Evolutionary conservation across 176 grass and related monocot genomes (phyloP).

Genomic region (Saccharum spontaneum): DNA sequence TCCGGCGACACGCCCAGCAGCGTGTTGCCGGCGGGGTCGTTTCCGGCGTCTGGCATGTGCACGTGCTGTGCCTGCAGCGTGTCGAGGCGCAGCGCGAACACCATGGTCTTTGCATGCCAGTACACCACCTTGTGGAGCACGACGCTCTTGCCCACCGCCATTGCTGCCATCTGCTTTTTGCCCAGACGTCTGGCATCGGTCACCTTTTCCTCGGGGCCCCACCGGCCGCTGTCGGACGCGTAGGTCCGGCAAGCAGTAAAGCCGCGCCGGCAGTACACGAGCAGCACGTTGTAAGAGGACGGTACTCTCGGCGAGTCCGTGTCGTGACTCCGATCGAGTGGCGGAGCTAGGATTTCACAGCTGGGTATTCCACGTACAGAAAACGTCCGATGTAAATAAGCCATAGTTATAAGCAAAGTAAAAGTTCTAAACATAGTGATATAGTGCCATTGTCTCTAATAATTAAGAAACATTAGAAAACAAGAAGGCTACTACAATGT

Average conservation of each 20-base stretch:
- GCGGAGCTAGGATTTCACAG: too few species aligned
- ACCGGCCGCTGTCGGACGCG: not conserved
- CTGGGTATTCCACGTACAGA: too few species aligned
- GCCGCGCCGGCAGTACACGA: not conserved
- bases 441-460: too few species aligned
- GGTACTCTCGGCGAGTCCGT: too few species aligned
- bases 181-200: not conserved
- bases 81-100: not conserved
- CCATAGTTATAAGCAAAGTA: too few species aligned
- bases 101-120: not conserved
- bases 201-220: not conserved
- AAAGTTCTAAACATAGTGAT: too few species aligned
- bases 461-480: too few species aligned
- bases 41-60: too few species aligned
- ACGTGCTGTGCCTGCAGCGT: not conserved
- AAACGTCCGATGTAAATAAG: too few species aligned
- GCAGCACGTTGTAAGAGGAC: not conserved
- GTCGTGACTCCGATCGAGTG: not conserved
- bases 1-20: not conserved
- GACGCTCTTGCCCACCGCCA: not conserved
- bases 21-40: not conserved
- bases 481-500: too few species aligned
- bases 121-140: not conserved
- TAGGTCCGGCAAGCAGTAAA: constrained; percentile 4
- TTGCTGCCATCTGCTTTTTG: not conserved